Conservation (phyloP, 257 asterid species). For the Ilex asprella region DNA sequence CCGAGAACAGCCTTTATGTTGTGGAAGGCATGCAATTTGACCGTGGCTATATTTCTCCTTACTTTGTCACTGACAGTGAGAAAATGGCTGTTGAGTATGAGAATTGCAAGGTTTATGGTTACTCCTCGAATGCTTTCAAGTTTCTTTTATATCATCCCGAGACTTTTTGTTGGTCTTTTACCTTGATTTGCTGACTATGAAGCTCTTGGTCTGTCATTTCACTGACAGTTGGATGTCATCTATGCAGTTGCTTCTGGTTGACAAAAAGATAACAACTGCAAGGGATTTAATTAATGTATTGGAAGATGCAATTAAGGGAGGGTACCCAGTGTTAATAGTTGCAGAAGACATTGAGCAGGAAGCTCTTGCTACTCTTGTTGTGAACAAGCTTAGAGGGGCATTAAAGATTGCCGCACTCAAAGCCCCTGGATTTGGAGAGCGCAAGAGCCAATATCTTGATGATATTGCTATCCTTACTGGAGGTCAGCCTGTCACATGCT, state of each 20-base stretch:
- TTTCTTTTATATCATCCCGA: not conserved
- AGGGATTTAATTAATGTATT: slow-evolving; percentile 25
- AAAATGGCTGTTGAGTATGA: slow-evolving; percentile 39
- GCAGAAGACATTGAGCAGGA: slow-evolving; percentile 44
- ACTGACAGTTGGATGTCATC: not conserved
- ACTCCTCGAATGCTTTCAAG: not conserved
- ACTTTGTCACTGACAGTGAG: slow-evolving; percentile 33
- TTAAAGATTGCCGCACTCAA: slow-evolving; percentile 31
- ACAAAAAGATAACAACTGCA: slow-evolving; percentile 33
- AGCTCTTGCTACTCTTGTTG: slow-evolving; percentile 38
- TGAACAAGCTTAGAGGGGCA: slow-evolving; percentile 34
- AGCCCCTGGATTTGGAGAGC: slow-evolving; percentile 42
- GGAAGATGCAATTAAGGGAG: slow-evolving; percentile 32
- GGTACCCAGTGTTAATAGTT: slow-evolving; percentile 28
- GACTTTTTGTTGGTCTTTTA: not conserved
- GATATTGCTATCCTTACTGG: slow-evolving; percentile 32
- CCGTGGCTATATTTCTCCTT: slow-evolving; percentile 40
- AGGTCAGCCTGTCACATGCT: slow-evolving; percentile 11
- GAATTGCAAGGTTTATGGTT: slow-evolving; percentile 26
- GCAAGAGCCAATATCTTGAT: slow-evolving; percentile 30
- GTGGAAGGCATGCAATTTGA: slow-evolving; percentile 43
- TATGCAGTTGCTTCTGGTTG: slow-evolving; percentile 31
- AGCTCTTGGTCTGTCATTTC: not conserved
- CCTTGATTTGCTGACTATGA: not conserved
- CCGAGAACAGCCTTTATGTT: slow-evolving; percentile 24